phyloP scores from a whole-genome alignment of 495 filamentous ascomycete species.

The Penicillium robsamsonii region DNA sequence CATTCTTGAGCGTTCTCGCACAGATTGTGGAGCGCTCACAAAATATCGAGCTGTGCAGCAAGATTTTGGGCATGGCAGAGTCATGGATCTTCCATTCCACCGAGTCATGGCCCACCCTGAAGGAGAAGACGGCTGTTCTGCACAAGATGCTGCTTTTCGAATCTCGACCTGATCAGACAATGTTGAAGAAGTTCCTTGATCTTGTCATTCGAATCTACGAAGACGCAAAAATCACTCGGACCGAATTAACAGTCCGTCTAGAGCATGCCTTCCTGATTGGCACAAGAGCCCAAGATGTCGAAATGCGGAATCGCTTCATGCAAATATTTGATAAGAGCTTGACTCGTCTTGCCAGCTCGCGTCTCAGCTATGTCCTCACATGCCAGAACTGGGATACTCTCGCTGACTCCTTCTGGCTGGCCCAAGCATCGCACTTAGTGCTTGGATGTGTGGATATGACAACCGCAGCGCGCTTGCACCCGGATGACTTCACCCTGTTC shows the following conservation, averaged over 20 bases:
- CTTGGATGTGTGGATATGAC: slow-evolving; percentile 88
- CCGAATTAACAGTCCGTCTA: slow-evolving; percentile 91
- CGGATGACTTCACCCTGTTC: slow-evolving; percentile 77
- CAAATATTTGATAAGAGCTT: slow-evolving; percentile 89
- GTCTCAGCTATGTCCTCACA: slow-evolving; percentile 81
- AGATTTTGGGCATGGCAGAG: slow-evolving; percentile 93
- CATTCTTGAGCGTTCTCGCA: slow-evolving; percentile 91
- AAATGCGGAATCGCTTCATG: slow-evolving; percentile 96
- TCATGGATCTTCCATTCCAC: slow-evolving; percentile 91
- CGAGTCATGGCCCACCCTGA: slow-evolving; percentile 90
- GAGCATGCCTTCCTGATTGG: slow-evolving; percentile 98
- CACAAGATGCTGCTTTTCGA: slow-evolving; percentile 98
- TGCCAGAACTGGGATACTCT: slow-evolving; percentile 98
- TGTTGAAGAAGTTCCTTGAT: slow-evolving; percentile 89
- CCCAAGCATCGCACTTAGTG: slow-evolving; percentile 87
- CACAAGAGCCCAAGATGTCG: slow-evolving; percentile 87
- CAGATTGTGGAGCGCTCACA: slow-evolving; percentile 91
- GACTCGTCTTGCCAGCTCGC: slow-evolving; percentile 78
- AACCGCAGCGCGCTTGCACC: slow-evolving; percentile 67
- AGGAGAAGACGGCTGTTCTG: slow-evolving; percentile 95
- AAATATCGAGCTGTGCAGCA: slow-evolving; percentile 78
- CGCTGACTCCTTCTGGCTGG: slow-evolving; percentile 91
- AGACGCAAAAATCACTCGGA: slow-evolving; percentile 88
- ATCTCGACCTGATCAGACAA: slow-evolving; percentile 70
- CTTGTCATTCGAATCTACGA: slow-evolving; percentile 97